A percentile compares a stretch with the other conserved stretches of the same genome.
These are phyloP conservation scores for Alopecurus myosuroides DNA, from an alignment of 176 grass and related monocot species.

Conservation along the genomic window DNA sequence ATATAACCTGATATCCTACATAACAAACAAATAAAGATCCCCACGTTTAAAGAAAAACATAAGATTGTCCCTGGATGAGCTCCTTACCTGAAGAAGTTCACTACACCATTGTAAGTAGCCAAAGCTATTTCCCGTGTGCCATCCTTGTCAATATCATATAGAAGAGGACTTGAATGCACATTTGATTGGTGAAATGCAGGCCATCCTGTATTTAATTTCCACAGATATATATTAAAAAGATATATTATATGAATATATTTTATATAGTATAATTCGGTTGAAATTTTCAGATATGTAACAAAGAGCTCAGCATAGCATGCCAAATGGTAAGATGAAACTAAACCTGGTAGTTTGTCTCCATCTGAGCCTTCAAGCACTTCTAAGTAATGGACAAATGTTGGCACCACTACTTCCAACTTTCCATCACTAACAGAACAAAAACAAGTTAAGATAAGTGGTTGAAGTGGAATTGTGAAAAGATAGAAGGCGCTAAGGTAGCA, in stretches of 20 bases:
- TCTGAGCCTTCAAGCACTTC: conserved; percentile 97
- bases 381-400: conserved; percentile 96
- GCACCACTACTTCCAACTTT: conserved; percentile 89
- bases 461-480: conserved; percentile 9
- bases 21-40: conserved; percentile 36
- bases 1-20: conserved; percentile 87
- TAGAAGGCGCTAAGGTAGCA: not conserved
- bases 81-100: conserved; percentile 88
- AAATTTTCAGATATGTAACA: conserved; percentile 1
- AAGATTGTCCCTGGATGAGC: not conserved
- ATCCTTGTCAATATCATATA: conserved; percentile 93
- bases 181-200: conserved; percentile 96
- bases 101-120: conserved; percentile 88
- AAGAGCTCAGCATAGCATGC: not conserved
- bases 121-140: conserved; percentile 82
- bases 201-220: conserved; percentile 53
- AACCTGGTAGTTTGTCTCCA: conserved; percentile 93
- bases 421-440: conserved; percentile 61
- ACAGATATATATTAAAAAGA: conserved; percentile 7
- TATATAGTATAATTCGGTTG: not conserved
- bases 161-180: conserved; percentile 82
- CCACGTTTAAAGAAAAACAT: not conserved
- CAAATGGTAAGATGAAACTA: conserved; percentile 9
- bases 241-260: no score
- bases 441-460: not conserved